Base-by-base conservation (phyloP, 495 filamentous ascomycete genomes). In the Xylaria nigripes region DNA sequence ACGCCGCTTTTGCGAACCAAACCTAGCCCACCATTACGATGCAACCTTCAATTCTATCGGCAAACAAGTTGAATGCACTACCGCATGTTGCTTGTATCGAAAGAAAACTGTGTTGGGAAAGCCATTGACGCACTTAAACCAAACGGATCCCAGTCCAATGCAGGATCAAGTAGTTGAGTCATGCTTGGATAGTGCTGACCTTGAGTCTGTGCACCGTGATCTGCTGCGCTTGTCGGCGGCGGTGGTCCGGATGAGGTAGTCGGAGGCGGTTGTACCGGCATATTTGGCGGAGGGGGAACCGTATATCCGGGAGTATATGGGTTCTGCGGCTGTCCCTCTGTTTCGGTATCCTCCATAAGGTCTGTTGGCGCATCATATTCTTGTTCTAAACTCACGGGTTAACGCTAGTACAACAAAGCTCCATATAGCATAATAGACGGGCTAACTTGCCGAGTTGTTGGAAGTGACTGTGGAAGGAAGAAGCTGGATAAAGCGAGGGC, bases 341-440 rank as follows among this genome's bases (percentile, higher is more conserved):
- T 75, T 29, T 86, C 83, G 59, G 80, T 66, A 29, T 96, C 92
- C 67, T 97, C 92, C 67, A 93, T 82, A 80, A 95, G 87, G 59
- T 96, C 90, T 64, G 87, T 84, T 76, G 93, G 87, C 51, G 93
- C 90, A 72, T 98, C 93, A 76, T 97, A 97, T 77, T 98, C 93
- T 80, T 95, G 92, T 77, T 97, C 93, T 98, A 80, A 79, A 84
- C 70, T 78, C 73, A 87, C 77, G 78, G 68, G 81, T 81, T 89
- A 74, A 86, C 75, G 74, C 82, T 89, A 87, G 85, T 84, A 88
- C 83, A 79, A 81, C 83, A 85, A 65, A 85, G 85, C 76, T 86
- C 81, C 76, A 79, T 80, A 73, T 76, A 51, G 69, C 69, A 69
- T 63, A 78, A 58, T 67, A 77, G 74, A 72, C 66, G 81, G 83